Conservation (phyloP, 495 filamentous ascomycete genomes). For the Pyronema domesticum region DNA sequence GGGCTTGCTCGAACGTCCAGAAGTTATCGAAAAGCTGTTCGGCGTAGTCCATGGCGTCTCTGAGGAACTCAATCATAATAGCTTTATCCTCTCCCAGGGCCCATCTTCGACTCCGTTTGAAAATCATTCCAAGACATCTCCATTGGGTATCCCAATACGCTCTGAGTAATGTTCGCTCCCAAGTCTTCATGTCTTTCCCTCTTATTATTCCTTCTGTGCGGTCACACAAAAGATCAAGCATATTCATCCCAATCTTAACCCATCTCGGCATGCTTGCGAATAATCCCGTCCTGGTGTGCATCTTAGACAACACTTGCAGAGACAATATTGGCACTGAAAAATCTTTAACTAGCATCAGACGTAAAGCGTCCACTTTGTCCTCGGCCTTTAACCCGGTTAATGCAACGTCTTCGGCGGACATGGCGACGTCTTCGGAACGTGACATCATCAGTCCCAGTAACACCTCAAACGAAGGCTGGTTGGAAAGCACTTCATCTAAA, state of each 20-base stretch:
- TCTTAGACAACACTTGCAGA: slow-evolving; percentile 11
- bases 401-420: slow-evolving; percentile 19
- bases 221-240: slow-evolving; percentile 70
- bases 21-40: slow-evolving; percentile 54
- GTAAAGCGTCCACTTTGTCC: slow-evolving; percentile 19
- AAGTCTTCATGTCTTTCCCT: slow-evolving; percentile 37
- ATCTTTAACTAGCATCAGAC: slow-evolving; percentile 20
- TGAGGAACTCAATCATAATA: slow-evolving; percentile 74
- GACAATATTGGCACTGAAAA: slow-evolving; percentile 18
- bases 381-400: slow-evolving; percentile 16
- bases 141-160: slow-evolving; percentile 71
- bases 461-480: slow-evolving; percentile 13
- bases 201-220: slow-evolving; percentile 62
- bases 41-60: slow-evolving; percentile 84
- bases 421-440: slow-evolving; percentile 15
- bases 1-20: slow-evolving; percentile 23
- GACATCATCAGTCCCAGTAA: slow-evolving; percentile 16
- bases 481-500: slow-evolving; percentile 9
- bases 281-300: slow-evolving; percentile 30
- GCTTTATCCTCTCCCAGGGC: slow-evolving; percentile 48
- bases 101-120: slow-evolving; percentile 67
- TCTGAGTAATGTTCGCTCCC: slow-evolving; percentile 45
- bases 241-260: slow-evolving; percentile 54
- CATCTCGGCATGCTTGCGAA: slow-evolving; percentile 52
- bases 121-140: slow-evolving; percentile 62